Base-by-base conservation (phyloP, 2,329 filamentous ascomycete genomes). In the Botrytis fragariae region DNA sequence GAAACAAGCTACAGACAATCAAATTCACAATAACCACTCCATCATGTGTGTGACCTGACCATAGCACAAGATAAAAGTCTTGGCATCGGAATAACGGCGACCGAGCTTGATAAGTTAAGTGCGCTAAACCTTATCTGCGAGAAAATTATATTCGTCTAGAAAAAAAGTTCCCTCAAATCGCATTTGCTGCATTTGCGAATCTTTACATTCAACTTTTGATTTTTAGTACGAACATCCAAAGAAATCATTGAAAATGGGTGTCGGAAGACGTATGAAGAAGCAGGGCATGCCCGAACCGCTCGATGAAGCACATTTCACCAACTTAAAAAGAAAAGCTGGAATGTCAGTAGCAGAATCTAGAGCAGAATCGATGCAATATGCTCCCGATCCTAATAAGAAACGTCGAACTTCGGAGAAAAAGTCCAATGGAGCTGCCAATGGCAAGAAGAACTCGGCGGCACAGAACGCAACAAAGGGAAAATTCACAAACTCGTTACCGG, bases 181-280 rank as follows among this genome's bases (percentile, higher is more conserved):
- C 63, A 69, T 69, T 59, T 68, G 63, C 51, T 35, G 63, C 63
- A 69, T 69, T 68, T 68, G 63, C 51, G 35, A 29, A 69, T 75
- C 20, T 51, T 74, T 44, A 45, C 59, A n/a, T 45, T 67, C 64
- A 72, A 67, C 59, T 72, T 48, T 32, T 73, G 7, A 64, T 75
- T 73, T 69, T 37, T 60, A 29, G 42, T 54, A 29, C 25, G 25
- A 71, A 62, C 44, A 32, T 63, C 14, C 59, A 20, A 16, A n/a
- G 7, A 73, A 69, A 65, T 72, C 51, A 37, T 77, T 81, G 81
- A 90, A 82, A 80, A 97, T 97, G 95, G 95, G 94, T 86, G 89
- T 90, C 75, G 93, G 94, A 82, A 92, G 94, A 82, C 93, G 95
- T 80, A 97, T 98, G 91, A 93, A 95, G 83, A 98, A 98, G 85